Evolutionary conservation across 169 alveolate species (phyloP), one percentile per base, ranked within the genome.

Genomic region (Plasmodium yoelii): DNA sequence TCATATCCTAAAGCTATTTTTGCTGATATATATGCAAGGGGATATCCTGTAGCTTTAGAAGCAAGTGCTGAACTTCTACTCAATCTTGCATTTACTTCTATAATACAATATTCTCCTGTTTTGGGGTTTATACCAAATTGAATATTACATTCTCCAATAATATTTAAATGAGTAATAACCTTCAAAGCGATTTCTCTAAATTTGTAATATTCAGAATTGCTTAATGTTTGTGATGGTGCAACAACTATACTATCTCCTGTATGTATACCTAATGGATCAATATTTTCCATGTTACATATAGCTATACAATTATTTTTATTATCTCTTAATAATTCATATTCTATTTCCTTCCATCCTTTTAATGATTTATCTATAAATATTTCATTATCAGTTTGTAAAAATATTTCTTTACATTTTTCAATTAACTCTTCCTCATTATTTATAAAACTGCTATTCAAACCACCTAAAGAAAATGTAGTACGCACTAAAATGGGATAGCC

Each of bases 161-260:
- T 87, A 60, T 96, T 97, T 46, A 96, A 82, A 70, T 96, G 98
- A 0, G 97, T 68, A 12, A 87, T 93, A 18, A 96, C 94, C 94
- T 94, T 95, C 60, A 96, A 80, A 10, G 97, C 96, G 26, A 94
- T 92, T 90, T 95, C 96, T 12, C 98, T 86, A 74, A 95, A 89
- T 68, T 92, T 87, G 87, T 87, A 94, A 90, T 94, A 95, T 86
- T 96, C 98, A 61, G 64, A 92, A 70, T 94, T 95, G 71, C 92
- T 92, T 67, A 96, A 92, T 22, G 98, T 96, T 93, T 96, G 97
- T 1, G 97, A 95, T 19, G 98, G 98, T 18, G 98, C 98, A 13
- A 96, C 96, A 57, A 96, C 98, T 53, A 96, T 94, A 88, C 97
- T 95, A 65, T 96, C 98, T 12, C 98, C 98, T n/a, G 98, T 96